These are phyloP conservation scores for Fragaria ananassa DNA, from an alignment of 306 rosid genomes.

Conservation along the genomic window DNA sequence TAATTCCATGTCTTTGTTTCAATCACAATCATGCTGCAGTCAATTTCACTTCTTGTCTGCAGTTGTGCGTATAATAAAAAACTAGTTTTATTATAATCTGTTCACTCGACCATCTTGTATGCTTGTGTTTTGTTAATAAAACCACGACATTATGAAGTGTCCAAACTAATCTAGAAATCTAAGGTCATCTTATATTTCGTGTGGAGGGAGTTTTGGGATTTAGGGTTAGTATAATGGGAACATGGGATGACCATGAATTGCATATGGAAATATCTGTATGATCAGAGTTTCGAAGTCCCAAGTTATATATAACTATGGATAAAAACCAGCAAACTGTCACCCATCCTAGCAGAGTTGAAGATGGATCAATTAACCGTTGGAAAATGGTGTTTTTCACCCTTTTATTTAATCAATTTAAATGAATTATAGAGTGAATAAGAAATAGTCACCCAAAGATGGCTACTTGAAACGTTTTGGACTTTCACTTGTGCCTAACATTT, in stretches of 20 bases:
- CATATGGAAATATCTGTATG: background rate
- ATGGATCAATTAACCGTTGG: no score
- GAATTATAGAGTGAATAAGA: no score
- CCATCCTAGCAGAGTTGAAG: background rate
- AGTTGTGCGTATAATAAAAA: background rate
- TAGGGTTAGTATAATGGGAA: background rate
- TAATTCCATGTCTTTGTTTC: background rate
- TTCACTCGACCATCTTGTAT: background rate
- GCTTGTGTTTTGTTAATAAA: background rate
- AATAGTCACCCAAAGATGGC: no score
- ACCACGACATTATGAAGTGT: background rate
- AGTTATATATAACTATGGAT: background rate
- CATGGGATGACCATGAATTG: background rate
- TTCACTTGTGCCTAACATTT: no score
- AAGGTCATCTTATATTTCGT: background rate
- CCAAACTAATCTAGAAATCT: background rate
- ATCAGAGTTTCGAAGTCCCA: background rate
- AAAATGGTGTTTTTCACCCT: no score
- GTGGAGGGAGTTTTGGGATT: background rate
- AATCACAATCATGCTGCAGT: slow-evolving; percentile 13
- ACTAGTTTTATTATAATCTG: background rate
- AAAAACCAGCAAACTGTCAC: background rate
- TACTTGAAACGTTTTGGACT: no score
- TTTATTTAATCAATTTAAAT: no score
- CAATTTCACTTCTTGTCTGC: background rate